These are phyloP conservation scores for Quercus suber DNA, from an alignment of 306 rosid genomes.

Conservation along the genomic window DNA sequence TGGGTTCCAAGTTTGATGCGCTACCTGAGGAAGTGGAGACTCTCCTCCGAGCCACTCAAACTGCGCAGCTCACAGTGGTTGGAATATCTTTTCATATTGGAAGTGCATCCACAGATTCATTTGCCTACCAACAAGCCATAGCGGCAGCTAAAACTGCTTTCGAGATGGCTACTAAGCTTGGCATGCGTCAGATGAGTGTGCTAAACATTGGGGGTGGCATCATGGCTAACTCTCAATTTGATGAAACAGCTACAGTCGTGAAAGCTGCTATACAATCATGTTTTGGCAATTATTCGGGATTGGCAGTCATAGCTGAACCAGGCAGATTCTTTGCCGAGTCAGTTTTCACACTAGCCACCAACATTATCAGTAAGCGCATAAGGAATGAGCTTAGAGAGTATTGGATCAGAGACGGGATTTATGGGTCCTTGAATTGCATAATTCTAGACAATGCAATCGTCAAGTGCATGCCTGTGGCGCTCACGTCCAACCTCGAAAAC, in stretches of 20 bases:
- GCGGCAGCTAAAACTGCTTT: slow-evolving; percentile 36
- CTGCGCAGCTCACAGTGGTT: slow-evolving; percentile 25
- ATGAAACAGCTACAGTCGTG: slow-evolving; percentile 25
- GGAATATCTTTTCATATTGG: slow-evolving; percentile 69
- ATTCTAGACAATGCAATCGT: slow-evolving; percentile 34
- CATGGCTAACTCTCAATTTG: slow-evolving; percentile 28
- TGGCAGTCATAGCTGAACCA: slow-evolving; percentile 44
- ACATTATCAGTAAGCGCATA: slow-evolving; percentile 49
- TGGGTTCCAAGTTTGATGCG: slow-evolving; percentile 51
- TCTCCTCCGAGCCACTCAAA: slow-evolving; percentile 46
- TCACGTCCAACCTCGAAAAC: slow-evolving; percentile 8
- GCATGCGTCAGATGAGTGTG: slow-evolving; percentile 41
- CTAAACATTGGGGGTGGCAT: slow-evolving; percentile 64
- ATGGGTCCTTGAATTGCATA: slow-evolving; percentile 34
- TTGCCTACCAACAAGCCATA: slow-evolving; percentile 32
- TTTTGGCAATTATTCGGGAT: slow-evolving; percentile 19
- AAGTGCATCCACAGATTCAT: slow-evolving; percentile 33
- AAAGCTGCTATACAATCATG: slow-evolving; percentile 24
- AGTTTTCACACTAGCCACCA: slow-evolving; percentile 38
- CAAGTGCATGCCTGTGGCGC: slow-evolving; percentile 30
- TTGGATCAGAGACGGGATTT: slow-evolving; percentile 62
- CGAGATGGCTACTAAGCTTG: slow-evolving; percentile 28
- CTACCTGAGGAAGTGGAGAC: slow-evolving; percentile 32
- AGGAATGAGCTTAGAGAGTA: slow-evolving; percentile 42
- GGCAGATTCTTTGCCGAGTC: slow-evolving; percentile 54